Percentiles rank a stretch among this genome's conserved stretches.
Conservation (phyloP, 2,329 filamentous ascomycete genomes). For the Rhinocladiella similis region DNA sequence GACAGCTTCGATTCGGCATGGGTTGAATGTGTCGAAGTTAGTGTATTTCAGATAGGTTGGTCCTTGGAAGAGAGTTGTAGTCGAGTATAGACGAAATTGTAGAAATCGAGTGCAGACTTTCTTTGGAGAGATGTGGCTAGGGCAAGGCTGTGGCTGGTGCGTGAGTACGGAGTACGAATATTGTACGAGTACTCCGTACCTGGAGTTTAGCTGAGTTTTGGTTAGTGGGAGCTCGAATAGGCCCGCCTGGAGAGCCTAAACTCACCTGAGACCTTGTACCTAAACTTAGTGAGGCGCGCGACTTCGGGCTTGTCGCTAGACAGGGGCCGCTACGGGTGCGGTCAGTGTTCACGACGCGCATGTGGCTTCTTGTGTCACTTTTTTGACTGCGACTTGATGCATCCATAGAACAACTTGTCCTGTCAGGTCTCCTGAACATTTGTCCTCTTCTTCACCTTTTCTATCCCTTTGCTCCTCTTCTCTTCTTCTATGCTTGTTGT, state of each 20-base stretch:
- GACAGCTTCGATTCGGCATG: too few species aligned
- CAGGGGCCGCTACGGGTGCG: background rate
- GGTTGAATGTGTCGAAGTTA: too few species aligned
- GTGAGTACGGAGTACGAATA: background rate
- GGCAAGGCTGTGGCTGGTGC: background rate
- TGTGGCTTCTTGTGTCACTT: slow-evolving; percentile 2
- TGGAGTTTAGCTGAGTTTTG: background rate
- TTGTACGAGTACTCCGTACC: background rate
- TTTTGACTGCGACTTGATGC: slow-evolving; percentile 25
- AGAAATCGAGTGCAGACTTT: background rate
- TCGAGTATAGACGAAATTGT: background rate
- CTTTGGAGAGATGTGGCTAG: background rate
- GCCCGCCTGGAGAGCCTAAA: too few species aligned
- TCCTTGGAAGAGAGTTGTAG: too few species aligned
- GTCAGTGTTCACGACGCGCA: slow-evolving; percentile 2
- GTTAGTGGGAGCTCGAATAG: too few species aligned
- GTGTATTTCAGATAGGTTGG: too few species aligned
- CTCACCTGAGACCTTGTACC: too few species aligned
- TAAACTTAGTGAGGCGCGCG: too few species aligned
- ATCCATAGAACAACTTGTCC: slow-evolving; percentile 21
- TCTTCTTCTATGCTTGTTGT: slow-evolving; percentile 22
- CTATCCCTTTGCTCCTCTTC: slow-evolving; percentile 29
- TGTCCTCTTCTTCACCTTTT: slow-evolving; percentile 26
- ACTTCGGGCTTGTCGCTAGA: background rate
- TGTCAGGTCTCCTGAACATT: slow-evolving; percentile 26